Evolutionary conservation across 2,329 filamentous ascomycete species (phyloP).

Genomic region (Zopfia rhizophila): DNA sequence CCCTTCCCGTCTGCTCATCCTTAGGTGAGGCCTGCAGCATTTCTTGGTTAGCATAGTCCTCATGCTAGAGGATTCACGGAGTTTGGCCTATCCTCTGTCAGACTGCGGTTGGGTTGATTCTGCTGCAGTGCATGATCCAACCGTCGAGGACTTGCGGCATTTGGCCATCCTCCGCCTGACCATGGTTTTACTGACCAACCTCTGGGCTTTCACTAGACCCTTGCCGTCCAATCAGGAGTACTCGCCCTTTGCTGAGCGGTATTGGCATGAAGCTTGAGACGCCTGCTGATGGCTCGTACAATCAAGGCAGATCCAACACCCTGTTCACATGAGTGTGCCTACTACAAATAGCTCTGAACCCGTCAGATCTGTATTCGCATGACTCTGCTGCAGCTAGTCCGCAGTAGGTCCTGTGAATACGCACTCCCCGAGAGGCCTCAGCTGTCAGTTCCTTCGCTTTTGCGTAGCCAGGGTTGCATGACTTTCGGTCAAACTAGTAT

Average conservation of each 20-base stretch:
- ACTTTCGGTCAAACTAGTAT: too few relatives aligned
- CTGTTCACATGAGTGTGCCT: slow-evolving; percentile 6
- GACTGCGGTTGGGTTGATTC: not conserved
- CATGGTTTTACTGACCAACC: slow-evolving; percentile 5
- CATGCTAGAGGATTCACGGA: slow-evolving; percentile 3
- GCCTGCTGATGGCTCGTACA: slow-evolving; percentile 8
- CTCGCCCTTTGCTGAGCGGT: slow-evolving; percentile 6
- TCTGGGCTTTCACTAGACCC: slow-evolving; percentile 7
- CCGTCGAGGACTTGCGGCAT: slow-evolving; percentile 2
- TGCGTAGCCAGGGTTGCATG: too few relatives aligned
- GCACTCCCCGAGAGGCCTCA: not conserved
- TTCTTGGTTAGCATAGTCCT: slow-evolving; percentile 6
- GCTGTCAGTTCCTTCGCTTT: too few relatives aligned
- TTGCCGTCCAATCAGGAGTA: slow-evolving; percentile 11
- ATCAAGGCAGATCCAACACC: slow-evolving; percentile 8
- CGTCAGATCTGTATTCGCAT: slow-evolving; percentile 7
- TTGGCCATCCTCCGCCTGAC: slow-evolving; percentile 1
- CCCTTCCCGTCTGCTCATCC: slow-evolving; percentile 6
- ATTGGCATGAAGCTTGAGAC: slow-evolving; percentile 10
- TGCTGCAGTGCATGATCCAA: not conserved
- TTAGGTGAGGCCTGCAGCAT: slow-evolving; percentile 6
- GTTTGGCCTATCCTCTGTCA: slow-evolving; percentile 1
- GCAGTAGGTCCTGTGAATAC: slow-evolving; percentile 5
- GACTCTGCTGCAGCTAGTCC: slow-evolving; percentile 10
- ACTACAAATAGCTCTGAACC: slow-evolving; percentile 6